Conservation (phyloP, 140 eudicot species). For the Oenanthe javanica region DNA sequence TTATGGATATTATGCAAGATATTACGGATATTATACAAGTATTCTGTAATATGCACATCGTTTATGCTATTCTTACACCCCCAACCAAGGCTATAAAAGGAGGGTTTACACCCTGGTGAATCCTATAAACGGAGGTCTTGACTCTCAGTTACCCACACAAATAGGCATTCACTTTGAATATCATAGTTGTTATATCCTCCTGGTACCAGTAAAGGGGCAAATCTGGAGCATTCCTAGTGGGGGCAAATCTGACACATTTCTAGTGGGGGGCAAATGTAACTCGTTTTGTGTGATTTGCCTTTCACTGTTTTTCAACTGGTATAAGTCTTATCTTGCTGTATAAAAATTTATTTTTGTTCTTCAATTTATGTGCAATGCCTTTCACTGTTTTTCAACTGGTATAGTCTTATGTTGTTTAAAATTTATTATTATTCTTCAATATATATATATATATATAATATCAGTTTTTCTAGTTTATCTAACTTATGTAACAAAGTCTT, state of each 20-base stretch:
- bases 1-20: neutral
- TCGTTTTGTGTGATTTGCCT: neutral
- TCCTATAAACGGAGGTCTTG: neutral
- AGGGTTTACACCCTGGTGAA: neutral
- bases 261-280: no score
- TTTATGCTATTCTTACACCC: neutral
- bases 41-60: neutral
- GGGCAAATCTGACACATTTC: no score
- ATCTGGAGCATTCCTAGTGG: no score
- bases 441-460: neutral
- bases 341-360: no score
- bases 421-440: neutral
- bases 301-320: neutral
- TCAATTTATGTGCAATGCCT: no score
- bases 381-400: neutral
- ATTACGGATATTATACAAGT: neutral
- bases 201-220: no score
- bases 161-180: no score
- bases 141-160: neutral
- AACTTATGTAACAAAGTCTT: no score
- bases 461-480: no score
- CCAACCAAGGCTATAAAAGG: neutral
- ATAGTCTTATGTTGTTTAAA: neutral
- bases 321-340: neutral
- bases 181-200: no score